Evolutionary conservation across 176 grass and related monocot species (phyloP).

Genomic region (Cenchrus fungigraminus): DNA sequence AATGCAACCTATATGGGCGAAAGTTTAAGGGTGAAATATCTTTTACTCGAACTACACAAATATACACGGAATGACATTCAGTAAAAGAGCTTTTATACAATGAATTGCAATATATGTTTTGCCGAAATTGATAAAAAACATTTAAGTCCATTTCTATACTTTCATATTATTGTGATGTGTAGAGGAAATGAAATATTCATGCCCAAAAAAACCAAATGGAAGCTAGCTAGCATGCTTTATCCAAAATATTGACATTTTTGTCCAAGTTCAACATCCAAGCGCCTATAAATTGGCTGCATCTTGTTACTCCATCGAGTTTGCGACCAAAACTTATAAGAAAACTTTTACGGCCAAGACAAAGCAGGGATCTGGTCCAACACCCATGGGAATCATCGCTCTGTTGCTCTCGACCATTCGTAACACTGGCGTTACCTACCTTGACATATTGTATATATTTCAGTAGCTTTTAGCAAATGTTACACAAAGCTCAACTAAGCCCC

Average conservation of each 20-base stretch:
- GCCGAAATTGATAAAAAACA: not conserved
- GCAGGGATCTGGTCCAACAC: not conserved
- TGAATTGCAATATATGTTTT: too few relatives aligned
- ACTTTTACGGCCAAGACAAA: not conserved
- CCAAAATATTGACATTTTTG: not conserved
- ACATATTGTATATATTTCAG: not conserved
- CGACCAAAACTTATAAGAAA: not conserved
- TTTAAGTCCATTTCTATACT: not conserved
- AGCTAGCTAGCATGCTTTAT: not conserved
- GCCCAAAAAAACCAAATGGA: not conserved
- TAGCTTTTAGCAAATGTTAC: too few relatives aligned
- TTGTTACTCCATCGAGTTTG: not conserved
- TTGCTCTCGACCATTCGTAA: not conserved
- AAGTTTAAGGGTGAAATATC: not conserved
- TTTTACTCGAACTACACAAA: not conserved
- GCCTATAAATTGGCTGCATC: too few relatives aligned
- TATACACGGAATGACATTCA: not conserved
- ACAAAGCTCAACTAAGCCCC: too few relatives aligned
- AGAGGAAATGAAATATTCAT: not conserved
- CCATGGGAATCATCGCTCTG: slow-evolving; percentile 16
- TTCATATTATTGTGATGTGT: not conserved
- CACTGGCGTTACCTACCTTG: not conserved
- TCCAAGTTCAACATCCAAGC: not conserved
- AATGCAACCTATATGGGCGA: too few relatives aligned
- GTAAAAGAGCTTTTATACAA: not conserved